Conservation (phyloP, 805 yeast species). For the Yamadazyma tumulicola region DNA sequence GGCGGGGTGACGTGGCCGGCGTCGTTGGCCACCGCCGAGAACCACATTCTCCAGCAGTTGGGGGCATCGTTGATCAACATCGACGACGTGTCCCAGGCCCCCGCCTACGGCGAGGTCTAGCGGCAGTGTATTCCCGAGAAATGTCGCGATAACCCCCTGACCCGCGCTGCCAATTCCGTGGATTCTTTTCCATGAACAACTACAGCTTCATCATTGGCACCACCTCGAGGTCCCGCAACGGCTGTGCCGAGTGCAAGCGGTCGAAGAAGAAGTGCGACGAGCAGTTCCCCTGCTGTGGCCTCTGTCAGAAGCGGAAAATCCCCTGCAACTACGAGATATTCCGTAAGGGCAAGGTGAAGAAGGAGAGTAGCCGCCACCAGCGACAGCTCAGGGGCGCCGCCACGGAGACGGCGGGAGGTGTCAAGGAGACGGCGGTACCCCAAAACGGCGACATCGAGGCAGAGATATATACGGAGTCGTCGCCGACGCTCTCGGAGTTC, state of each 20-base stretch:
- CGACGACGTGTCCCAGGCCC: slow-evolving; percentile 44
- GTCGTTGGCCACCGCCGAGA: slow-evolving; percentile 38
- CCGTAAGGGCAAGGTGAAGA: slow-evolving; percentile 3
- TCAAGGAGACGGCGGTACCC: too few species aligned
- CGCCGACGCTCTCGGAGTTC: slow-evolving; percentile 1
- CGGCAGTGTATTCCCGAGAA: background rate
- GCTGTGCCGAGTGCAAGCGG: slow-evolving; percentile 7
- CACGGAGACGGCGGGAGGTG: background rate
- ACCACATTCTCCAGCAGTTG: slow-evolving; percentile 45
- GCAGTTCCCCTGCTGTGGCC: slow-evolving; percentile 5
- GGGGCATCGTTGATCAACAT: slow-evolving; percentile 62
- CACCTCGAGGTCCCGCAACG: slow-evolving; percentile 7
- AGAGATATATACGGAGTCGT: too few species aligned
- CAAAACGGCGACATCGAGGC: too few species aligned
- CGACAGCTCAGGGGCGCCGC: background rate
- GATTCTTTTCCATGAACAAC: too few species aligned
- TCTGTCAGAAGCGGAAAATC: slow-evolving; percentile 3
- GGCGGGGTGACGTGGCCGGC: slow-evolving; percentile 68
- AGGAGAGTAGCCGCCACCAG: too few species aligned
- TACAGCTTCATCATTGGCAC: slow-evolving; percentile 3
- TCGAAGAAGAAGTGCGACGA: slow-evolving; percentile 10
- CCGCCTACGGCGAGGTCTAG: background rate
- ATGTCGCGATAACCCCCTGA: background rate
- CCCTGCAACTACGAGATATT: slow-evolving; percentile 7
- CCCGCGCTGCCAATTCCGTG: slow-evolving; percentile 4